These are phyloP conservation scores for Lentinula novae-zelandiae DNA, from an alignment of 1,284 basidiomycete species.

Conservation along the genomic window DNA sequence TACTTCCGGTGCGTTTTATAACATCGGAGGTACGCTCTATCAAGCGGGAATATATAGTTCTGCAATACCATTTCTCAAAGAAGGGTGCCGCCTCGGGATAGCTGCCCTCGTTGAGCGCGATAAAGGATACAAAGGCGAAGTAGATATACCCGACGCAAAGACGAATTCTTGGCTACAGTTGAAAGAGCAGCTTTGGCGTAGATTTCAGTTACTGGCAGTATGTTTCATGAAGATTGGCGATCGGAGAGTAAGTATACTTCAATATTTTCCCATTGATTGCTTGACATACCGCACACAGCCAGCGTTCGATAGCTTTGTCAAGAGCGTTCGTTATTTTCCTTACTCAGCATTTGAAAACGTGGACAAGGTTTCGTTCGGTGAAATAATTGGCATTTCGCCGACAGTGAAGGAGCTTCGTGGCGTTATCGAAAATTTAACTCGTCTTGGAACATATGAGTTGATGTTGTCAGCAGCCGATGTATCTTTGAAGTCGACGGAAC, in stretches of 20 bases:
- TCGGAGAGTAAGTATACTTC: slow-evolving; percentile 44
- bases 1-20: slow-evolving; percentile 64
- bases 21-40: slow-evolving; percentile 61
- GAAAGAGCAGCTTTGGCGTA: slow-evolving; percentile 57
- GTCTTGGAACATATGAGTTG: slow-evolving; percentile 62
- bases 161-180: slow-evolving; percentile 56
- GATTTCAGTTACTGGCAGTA: slow-evolving; percentile 78
- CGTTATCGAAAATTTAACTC: slow-evolving; percentile 63
- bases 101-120: slow-evolving; percentile 37
- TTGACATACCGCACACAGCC: slow-evolving; percentile 33
- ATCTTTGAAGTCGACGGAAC: slow-evolving; percentile 32
- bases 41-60: slow-evolving; percentile 54
- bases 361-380: slow-evolving; percentile 23
- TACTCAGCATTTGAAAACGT: slow-evolving; percentile 35
- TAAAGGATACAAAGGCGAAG: slow-evolving; percentile 5
- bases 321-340: slow-evolving; percentile 52
- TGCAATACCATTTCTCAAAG: slow-evolving; percentile 61
- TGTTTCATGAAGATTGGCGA: slow-evolving; percentile 74
- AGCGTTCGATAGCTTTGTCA: slow-evolving; percentile 55
- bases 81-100: slow-evolving; percentile 52
- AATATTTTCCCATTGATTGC: background rate
- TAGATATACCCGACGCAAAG: slow-evolving; percentile 28
- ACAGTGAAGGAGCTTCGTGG: slow-evolving; percentile 49
- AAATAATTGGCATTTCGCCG: slow-evolving; percentile 35
- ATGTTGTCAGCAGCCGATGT: slow-evolving; percentile 44